Percentiles rank a stretch among this genome's conserved stretches.
Conservation (phyloP, 441 rosid genomes). For the Manihot esculenta region DNA sequence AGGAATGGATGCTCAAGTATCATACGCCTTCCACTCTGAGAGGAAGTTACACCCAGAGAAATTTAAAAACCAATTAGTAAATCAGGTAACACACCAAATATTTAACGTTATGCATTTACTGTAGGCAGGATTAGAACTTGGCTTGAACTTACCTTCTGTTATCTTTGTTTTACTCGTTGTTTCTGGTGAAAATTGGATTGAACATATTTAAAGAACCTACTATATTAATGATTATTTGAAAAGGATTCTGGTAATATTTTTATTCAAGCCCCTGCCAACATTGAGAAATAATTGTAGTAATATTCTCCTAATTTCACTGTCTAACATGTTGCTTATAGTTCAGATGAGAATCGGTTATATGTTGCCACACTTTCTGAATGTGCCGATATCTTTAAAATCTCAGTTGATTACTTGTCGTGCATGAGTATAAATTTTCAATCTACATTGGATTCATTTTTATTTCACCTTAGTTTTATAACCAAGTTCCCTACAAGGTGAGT, state of each 20-base stretch:
- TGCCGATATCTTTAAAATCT: background rate
- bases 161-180: background rate
- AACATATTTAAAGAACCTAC: background rate
- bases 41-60: slow-evolving; percentile 85
- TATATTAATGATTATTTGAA: background rate
- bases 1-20: slow-evolving; percentile 98
- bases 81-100: slow-evolving; percentile 56
- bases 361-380: background rate
- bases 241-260: background rate
- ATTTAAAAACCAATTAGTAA: slow-evolving; percentile 75
- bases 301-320: no score
- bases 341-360: background rate
- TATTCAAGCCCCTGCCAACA: background rate
- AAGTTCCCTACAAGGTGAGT: background rate
- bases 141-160: background rate
- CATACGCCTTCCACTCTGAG: slow-evolving; percentile 90
- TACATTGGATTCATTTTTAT: background rate
- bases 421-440: background rate
- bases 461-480: background rate
- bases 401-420: background rate
- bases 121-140: no score
- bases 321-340: background rate
- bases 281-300: background rate
- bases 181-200: background rate
- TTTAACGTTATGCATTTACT: background rate